Percentiles rank a stretch among this genome's conserved stretches.
These are phyloP conservation scores for Populus simonii DNA, from an alignment of 345 rosid species.

Conservation along the genomic window DNA sequence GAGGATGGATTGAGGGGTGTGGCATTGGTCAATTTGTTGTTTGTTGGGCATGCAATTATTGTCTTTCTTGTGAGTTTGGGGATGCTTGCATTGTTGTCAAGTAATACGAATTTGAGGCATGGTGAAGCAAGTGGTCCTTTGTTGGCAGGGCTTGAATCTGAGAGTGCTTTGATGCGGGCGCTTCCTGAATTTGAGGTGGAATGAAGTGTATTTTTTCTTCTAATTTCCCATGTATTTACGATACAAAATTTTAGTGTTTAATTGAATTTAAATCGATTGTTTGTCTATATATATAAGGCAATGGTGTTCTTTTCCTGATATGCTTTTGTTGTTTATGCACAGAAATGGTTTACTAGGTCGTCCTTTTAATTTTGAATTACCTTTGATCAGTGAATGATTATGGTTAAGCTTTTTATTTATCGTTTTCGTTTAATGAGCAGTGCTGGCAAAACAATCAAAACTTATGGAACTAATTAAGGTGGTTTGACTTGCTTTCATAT, in stretches of 20 bases:
- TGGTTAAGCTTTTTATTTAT: not conserved
- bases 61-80: constrained; percentile 34
- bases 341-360: not conserved
- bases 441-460: not conserved
- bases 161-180: constrained; percentile 15
- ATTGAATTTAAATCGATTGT: constrained; percentile 5
- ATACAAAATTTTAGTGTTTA: constrained; percentile 12
- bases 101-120: constrained; percentile 29
- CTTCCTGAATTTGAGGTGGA: constrained; percentile 43
- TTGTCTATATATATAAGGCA: not conserved
- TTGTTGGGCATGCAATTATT: constrained; percentile 45
- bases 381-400: not conserved
- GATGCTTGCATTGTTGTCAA: constrained; percentile 36
- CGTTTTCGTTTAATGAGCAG: not conserved
- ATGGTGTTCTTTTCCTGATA: not conserved
- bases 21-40: constrained; percentile 52
- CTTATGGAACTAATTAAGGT: not conserved
- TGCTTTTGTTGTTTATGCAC: not conserved
- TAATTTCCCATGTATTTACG: not conserved
- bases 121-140: constrained; percentile 45
- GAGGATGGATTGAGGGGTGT: constrained; percentile 53
- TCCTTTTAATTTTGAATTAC: not conserved
- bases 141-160: constrained; percentile 40
- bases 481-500: not conserved
- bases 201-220: constrained; percentile 18